Evolutionary conservation across 176 grass and related monocot species (phyloP), one percentile per base, ranked within the genome.

Genomic region (Oryza meyeriana): DNA sequence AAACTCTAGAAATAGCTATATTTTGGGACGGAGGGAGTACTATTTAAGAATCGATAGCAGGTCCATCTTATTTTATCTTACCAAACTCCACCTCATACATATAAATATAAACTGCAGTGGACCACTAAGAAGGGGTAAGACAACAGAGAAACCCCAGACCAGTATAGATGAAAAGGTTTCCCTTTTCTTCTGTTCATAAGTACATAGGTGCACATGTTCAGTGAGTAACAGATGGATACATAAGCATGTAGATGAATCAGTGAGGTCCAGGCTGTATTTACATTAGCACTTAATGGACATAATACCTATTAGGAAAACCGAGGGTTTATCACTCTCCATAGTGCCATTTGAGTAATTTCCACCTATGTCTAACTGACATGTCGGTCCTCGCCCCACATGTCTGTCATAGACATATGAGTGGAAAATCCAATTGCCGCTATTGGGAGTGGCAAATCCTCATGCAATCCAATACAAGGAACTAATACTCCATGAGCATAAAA

Each of bases 211-310:
- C 36, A 64, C 27, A 72, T 25, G 39, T 32, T 48, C 32, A 78
- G 13, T 33, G 73, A 71, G 58, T 78, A 66, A 78, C 6, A 31
- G 14, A 65, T 71, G 81, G 59, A 67, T 73, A 73, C 24, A 77
- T 36, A 83, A 71, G 36, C 45, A 84, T 38, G 83, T 61, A 79
- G 7, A 74, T 11, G 13, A 26, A 61, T 34, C 9, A 26, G 59
- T 35, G 40, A 67, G 44, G 34, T 44, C 30, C 61, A 79, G 59
- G 6, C 3, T 41, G 47, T 22, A 88, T 30, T 79, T 58, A 61
- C 67, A 75, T 33, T 10, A 71, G 64, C 26, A 32, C n/a, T 59
- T 20, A 59, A 25, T 25, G n/a, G 55, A 25, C 55, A 59, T 22
- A 59, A 59, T 10, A 0, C 55, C 55, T 58, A 58, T 24, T 9